These are phyloP conservation scores for Cnidoscolus chayamansa DNA, from an alignment of 441 rosid species.

Conservation along the genomic window DNA sequence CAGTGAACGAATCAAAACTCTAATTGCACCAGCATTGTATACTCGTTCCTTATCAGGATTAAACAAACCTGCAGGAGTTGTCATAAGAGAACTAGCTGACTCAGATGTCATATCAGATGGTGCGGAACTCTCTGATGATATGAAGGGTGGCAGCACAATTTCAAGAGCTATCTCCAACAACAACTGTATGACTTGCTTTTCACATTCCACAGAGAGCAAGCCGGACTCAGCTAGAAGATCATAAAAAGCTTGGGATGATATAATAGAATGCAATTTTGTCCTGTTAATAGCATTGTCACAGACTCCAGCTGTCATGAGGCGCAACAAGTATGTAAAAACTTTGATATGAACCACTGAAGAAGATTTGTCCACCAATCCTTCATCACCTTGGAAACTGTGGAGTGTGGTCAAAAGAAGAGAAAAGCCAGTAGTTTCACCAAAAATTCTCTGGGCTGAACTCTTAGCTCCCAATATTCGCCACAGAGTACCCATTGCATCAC, in stretches of 20 bases:
- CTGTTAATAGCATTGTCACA: slow-evolving; percentile 78
- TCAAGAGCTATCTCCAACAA: slow-evolving; percentile 96
- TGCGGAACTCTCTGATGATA: slow-evolving; percentile 49
- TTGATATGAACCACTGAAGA: slow-evolving; percentile 54
- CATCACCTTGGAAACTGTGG: slow-evolving; percentile 82
- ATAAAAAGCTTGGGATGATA: slow-evolving; percentile 87
- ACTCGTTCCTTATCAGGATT: slow-evolving; percentile 83
- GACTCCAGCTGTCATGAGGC: slow-evolving; percentile 92
- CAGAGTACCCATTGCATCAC: slow-evolving; percentile 96
- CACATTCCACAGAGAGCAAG: slow-evolving; percentile 89
- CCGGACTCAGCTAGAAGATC: slow-evolving; percentile 97
- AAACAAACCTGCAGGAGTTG: slow-evolving; percentile 59
- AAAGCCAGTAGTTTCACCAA: slow-evolving; percentile 98
- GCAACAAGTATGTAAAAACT: slow-evolving; percentile 81
- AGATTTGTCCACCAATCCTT: slow-evolving; percentile 55
- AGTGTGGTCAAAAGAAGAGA: slow-evolving; percentile 96
- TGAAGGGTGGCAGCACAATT: slow-evolving; percentile 89
- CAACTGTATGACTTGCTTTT: slow-evolving; percentile 94
- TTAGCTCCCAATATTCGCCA: slow-evolving; percentile 97
- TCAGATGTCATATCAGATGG: slow-evolving; percentile 46
- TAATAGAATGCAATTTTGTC: slow-evolving; percentile 75
- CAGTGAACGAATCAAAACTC: slow-evolving; percentile 83
- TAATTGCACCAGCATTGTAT: slow-evolving; percentile 87
- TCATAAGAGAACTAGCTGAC: slow-evolving; percentile 47
- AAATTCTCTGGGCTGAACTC: slow-evolving; percentile 81